Base-by-base conservation (phyloP, 192 early-diverging fungal species). In the Umbelopsis vinacea region DNA sequence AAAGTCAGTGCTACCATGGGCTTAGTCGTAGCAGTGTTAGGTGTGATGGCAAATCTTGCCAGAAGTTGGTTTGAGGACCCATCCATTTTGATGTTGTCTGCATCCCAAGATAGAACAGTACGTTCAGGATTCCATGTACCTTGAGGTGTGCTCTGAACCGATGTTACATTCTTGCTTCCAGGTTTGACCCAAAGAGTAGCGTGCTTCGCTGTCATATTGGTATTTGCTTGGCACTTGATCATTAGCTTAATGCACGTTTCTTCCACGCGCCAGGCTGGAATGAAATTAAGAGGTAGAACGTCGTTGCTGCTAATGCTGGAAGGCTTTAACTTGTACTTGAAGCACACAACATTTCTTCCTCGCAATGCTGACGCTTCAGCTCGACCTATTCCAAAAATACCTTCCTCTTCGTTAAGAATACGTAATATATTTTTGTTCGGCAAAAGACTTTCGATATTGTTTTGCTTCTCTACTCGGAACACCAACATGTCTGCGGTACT, bases 51-150 rank as follows among this genome's bases (percentile, higher is more conserved):
- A 37, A 63, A 63, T 35, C 26, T 35, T 5, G 57, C 57, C 19
- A 63, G 57, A n/a, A 63, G 57, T 35, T 63, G 57, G 14, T 35
- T 17, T 17, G 33, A 35, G 3, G 15, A 37, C 29, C 57, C 57
- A 37, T 63, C 57, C 57, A 63, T 14, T 37, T 63, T 63, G 2
- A 63, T 26, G 17, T 26, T 19, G 6, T 63, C 57, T 63, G 57
- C 17, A 37, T 63, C 57, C 57, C 57, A 63, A 12, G 57, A 63
- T 12, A 63, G 57, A 37, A 63, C 57, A n/a, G 23, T 22, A 17
- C 57, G 29, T 63, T 63, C 57, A 14, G 57, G 33, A n/a, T 63
- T 63, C 57, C 57, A 63, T n/a, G 57, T 35, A 29, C 57, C 57
- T 37, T 63, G 57, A 11, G 57, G 57, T 4, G 57, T 63, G 26